Conservation (phyloP, 352 stramenopile species). For the Pythium biforme region DNA sequence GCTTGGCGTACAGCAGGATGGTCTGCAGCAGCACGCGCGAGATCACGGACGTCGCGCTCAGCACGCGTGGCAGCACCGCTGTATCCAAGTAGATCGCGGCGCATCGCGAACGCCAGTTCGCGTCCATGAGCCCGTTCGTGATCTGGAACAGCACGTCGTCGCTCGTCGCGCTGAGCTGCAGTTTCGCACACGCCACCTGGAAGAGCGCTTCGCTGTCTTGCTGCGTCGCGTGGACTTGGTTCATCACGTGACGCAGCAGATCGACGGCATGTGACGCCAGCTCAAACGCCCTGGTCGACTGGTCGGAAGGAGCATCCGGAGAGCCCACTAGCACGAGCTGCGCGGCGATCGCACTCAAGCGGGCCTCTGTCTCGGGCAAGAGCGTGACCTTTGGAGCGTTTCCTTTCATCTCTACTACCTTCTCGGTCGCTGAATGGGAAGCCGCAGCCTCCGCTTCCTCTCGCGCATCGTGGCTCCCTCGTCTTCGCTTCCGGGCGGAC, state of each 20-base stretch:
- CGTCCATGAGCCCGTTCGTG: conserved; percentile 56
- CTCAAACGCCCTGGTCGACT: conserved; percentile 29
- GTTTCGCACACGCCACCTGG: conserved; percentile 35
- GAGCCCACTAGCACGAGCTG: conserved; percentile 42
- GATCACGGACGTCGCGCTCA: conserved; percentile 57
- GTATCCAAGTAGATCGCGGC: conserved; percentile 56
- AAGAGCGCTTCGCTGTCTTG: conserved; percentile 56
- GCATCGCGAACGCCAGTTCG: conserved; percentile 72
- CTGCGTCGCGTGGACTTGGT: conserved; percentile 55
- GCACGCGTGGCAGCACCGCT: conserved; percentile 58
- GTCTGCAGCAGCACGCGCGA: conserved; percentile 72
- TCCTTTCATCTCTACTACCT: background rate
- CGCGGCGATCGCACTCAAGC: conserved; percentile 38
- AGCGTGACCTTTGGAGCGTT: background rate
- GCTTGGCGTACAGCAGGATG: conserved; percentile 46
- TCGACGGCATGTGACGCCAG: conserved; percentile 27
- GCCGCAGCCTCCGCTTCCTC: background rate
- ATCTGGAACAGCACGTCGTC: conserved; percentile 66
- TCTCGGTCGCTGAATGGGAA: background rate
- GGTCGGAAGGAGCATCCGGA: conserved; percentile 32
- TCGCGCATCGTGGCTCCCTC: background rate
- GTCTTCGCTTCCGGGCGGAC: conserved; percentile 1
- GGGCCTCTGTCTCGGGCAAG: conserved; percentile 42
- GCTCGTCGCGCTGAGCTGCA: conserved; percentile 46
- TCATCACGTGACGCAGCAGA: conserved; percentile 61